Conservation (phyloP, 1,284 basidiomycete species). For the Apiotrichum sp. region DNA sequence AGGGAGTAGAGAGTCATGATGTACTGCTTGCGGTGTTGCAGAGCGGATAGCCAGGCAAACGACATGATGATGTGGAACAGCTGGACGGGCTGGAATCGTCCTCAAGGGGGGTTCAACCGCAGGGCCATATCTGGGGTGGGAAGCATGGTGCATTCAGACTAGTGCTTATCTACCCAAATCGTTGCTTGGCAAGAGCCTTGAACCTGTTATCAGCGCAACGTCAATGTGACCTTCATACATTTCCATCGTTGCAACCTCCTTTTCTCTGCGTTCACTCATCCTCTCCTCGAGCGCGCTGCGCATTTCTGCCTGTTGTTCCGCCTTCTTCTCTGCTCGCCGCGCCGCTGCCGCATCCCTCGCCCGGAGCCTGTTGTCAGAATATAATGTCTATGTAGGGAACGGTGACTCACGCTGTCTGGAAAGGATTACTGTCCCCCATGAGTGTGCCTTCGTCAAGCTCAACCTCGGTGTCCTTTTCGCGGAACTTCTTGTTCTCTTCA, state of each 20-base stretch:
- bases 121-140: too few relatives aligned
- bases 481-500: constrained; percentile 36
- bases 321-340: constrained; percentile 33
- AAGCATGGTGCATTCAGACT: too few relatives aligned
- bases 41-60: too few relatives aligned
- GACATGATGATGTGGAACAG: too few relatives aligned
- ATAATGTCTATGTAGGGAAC: not conserved
- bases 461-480: constrained; percentile 41
- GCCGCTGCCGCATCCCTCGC: constrained; percentile 35
- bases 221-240: constrained; percentile 31
- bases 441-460: constrained; percentile 43
- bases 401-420: constrained; percentile 41
- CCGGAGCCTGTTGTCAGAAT: constrained; percentile 22
- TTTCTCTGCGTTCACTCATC: constrained; percentile 33
- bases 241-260: constrained; percentile 45
- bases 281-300: constrained; percentile 37
- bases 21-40: too few relatives aligned
- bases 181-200: constrained; percentile 36
- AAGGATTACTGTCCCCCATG: constrained; percentile 39
- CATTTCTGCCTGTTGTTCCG: constrained; percentile 25
- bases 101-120: too few relatives aligned
- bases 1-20: not conserved
- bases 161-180: constrained; percentile 23
- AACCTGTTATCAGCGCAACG: constrained; percentile 22
- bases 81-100: too few relatives aligned